Evolutionary conservation across 2,329 filamentous ascomycete species (phyloP), one percentile per base, ranked within the genome.

Genomic region (Myriosclerotinia curreyana): DNA sequence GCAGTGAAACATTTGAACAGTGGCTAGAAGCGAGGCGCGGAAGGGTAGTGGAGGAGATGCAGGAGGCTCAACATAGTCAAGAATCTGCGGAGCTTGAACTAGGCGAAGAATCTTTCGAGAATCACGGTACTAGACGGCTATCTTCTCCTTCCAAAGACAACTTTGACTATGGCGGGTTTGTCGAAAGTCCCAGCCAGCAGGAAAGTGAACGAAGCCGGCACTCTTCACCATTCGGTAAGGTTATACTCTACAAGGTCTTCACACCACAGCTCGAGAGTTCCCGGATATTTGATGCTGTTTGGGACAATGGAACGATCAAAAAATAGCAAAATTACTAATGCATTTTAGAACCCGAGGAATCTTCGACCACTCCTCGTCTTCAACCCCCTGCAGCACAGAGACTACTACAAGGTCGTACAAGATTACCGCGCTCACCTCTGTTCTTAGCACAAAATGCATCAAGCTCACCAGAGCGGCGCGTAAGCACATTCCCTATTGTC

Each of bases 361-460:
- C 60, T 11, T 74, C 74, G 9, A 72, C 72, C 38, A 69, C 72
- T 25, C 67, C 66, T 62, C 62, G 67, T 34, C 38, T 69, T 50
- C 67, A 64, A 54, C 51, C 66, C 51, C 63, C 62, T 40, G 60
- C 52, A 15, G 53, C 52, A 42, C 48, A 58, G 44, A 65, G 66
- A 44, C 40, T 67, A 60, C 54, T 67, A 60, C 54, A 46, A 25
- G 52, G 67, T 55, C 42, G 55, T 53, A 64, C 67, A 49, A 66
- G 62, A 7, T 65, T 75, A 31, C 72, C 73, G 28, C 71, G 73
- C 20, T 76, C 74, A 14, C 73, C 74, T 31, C 65, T 76, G 25
- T 73, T 71, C 55, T 67, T 72, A 9, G 72, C 73, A 31, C 70
- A 76, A 64, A 73, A 71, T 59, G 66, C 66, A 42, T 72, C 74